phyloP scores from a whole-genome alignment of 495 filamentous ascomycete species.

The Penicillium desertorum region DNA sequence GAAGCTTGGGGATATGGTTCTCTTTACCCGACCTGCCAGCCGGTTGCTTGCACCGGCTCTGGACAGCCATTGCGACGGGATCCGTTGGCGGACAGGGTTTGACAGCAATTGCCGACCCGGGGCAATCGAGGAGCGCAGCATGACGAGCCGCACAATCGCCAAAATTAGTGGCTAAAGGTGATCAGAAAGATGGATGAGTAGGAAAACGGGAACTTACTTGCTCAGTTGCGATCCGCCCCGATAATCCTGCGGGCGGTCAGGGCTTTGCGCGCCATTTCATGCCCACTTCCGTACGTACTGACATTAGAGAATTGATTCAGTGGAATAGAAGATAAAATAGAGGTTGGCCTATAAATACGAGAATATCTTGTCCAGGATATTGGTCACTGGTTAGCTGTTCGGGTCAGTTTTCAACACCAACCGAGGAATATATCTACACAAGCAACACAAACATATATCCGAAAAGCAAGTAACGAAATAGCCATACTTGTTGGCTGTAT shows the following conservation, averaged over 20 bases:
- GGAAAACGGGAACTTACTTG: slow-evolving; percentile 38
- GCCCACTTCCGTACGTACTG: neutral
- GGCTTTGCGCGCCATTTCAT: slow-evolving; percentile 19
- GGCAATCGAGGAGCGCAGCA: slow-evolving; percentile 52
- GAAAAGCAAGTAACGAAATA: neutral
- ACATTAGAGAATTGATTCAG: neutral
- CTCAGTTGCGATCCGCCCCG: slow-evolving; percentile 48
- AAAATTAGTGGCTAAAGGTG: slow-evolving; percentile 29
- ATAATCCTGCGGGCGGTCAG: slow-evolving; percentile 41
- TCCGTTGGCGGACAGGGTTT: slow-evolving; percentile 44
- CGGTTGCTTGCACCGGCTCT: slow-evolving; percentile 45
- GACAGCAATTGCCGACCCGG: slow-evolving; percentile 47
- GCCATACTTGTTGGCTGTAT: neutral
- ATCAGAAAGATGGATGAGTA: slow-evolving; percentile 35
- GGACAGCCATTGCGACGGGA: slow-evolving; percentile 48
- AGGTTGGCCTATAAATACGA: neutral
- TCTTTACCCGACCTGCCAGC: slow-evolving; percentile 48
- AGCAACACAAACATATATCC: neutral
- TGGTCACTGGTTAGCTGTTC: neutral
- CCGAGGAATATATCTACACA: neutral
- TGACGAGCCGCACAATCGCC: slow-evolving; percentile 49
- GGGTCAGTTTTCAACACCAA: neutral
- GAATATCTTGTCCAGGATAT: neutral
- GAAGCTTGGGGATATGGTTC: slow-evolving; percentile 17
- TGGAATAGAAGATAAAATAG: neutral